Evolutionary conservation across 306 rosid species (phyloP), one percentile per base, ranked within the genome.

Genomic region (Carpinus fangiana): DNA sequence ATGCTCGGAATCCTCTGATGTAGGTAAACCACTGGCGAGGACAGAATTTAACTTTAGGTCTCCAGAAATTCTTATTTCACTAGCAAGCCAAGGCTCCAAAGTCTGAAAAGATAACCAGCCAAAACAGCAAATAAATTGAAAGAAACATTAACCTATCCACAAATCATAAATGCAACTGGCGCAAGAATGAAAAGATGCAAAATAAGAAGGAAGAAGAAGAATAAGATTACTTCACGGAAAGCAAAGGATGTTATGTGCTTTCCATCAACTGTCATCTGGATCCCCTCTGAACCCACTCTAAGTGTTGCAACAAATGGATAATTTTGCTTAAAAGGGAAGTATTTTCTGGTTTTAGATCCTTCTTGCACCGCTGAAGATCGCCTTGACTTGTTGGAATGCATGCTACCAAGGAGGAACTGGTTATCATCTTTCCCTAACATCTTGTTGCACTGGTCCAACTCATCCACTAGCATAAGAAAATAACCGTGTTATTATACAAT

Each of bases 251-350:
- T 90, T 79, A 90, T 83, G 86, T 91, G 98, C 81, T 96, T 96
- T 77, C 99, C 99, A 87, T 96, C 99, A 82, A 96, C 96, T 23
- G 99, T 96, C 99, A 91, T 91, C 82, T 96, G 99, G 83, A 96
- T 89, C 87, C 99, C 99, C 85, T 93, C 99, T 56, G 89, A 84
- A 73, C 99, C 99, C 73, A 91, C 98, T 86, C 99, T 89, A 46
- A 96, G 89, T 47, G 99, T 96, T 57, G 99, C 99, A 64, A 90
- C 99, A 84, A 91, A 96, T 45, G 98, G 99, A 76, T 88, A 92
- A 18, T 96, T 98, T 78, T 91, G 97, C 87, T 91, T 90, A 77
- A 96, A 96, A 62, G 99, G 99, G 73, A 96, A 96, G 79, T 87
- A 91, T 54, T 85, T 83, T 84, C 82, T 91, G 70, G 87, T 66